Percentiles rank a stretch among this genome's conserved stretches.
Evolutionary conservation across 192 early-diverging fungal genomes (phyloP).

Genomic region (Coemansia sp.): DNA sequence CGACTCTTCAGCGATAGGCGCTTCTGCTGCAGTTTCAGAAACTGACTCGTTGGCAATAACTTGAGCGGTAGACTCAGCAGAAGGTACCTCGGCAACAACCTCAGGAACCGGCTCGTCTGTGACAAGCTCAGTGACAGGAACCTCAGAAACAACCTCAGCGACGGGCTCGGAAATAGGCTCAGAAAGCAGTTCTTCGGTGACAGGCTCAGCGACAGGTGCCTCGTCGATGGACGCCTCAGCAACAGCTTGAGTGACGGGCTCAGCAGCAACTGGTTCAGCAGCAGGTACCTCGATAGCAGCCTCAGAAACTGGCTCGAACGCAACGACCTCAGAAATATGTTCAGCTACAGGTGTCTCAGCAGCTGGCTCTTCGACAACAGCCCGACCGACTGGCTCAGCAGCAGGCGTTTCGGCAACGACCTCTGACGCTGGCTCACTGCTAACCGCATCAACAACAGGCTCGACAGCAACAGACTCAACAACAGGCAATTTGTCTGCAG

Average conservation of each 20-base stretch:
- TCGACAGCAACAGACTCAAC: background rate
- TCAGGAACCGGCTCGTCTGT: background rate
- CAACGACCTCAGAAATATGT: background rate
- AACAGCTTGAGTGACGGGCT: background rate
- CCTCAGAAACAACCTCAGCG: background rate
- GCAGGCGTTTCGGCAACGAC: background rate
- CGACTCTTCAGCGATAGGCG: too few species aligned
- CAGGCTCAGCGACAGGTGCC: background rate
- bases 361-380: background rate
- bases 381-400: background rate
- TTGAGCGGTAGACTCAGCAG: background rate
- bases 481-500: too few species aligned
- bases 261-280: slow-evolving; percentile 9
- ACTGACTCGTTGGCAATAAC: background rate
- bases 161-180: background rate
- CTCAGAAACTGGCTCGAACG: background rate
- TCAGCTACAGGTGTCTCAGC: too few species aligned
- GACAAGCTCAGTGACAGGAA: too few species aligned
- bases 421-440: background rate
- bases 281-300: background rate
- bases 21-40: too few species aligned
- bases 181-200: background rate
- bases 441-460: background rate
- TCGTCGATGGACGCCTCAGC: background rate
- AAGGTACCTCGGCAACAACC: background rate